phyloP scores from a whole-genome alignment of 495 filamentous ascomycete genomes.

The Lophiotrema nucula region DNA sequence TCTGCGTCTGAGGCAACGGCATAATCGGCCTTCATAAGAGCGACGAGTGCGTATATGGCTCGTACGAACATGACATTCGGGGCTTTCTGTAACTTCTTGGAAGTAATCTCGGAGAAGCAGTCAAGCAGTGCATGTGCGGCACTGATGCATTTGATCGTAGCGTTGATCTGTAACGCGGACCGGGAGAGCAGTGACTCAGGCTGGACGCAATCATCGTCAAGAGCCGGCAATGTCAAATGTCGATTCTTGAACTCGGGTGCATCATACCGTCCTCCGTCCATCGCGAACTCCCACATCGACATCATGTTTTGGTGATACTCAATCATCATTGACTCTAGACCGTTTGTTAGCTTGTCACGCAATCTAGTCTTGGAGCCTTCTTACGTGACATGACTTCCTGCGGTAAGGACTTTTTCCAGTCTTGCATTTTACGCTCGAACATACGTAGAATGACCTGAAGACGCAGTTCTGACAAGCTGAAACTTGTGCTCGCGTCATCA shows the following conservation, averaged over 20 bases:
- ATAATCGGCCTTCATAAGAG: conserved; percentile 52
- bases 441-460: conserved; percentile 51
- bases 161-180: conserved; percentile 49
- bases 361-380: not conserved
- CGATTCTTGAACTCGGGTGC: conserved; percentile 27
- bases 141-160: conserved; percentile 52
- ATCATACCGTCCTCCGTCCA: conserved; percentile 32
- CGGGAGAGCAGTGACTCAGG: conserved; percentile 36
- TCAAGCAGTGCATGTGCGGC: conserved; percentile 52
- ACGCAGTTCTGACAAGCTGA: conserved; percentile 48
- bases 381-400: conserved; percentile 40
- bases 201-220: conserved; percentile 40
- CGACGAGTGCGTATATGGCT: conserved; percentile 46
- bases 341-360: not conserved
- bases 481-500: conserved; percentile 51
- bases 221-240: conserved; percentile 49
- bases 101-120: conserved; percentile 45
- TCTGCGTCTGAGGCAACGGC: conserved; percentile 45
- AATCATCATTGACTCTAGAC: conserved; percentile 32
- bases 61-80: conserved; percentile 51
- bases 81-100: conserved; percentile 45
- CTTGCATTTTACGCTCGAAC: conserved; percentile 52
- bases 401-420: conserved; percentile 47
- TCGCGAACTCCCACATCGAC: conserved; percentile 32
- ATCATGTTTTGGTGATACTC: conserved; percentile 27